Evolutionary conservation across 208 protist genomes (phyloP), one percentile per base, ranked within the genome.

Genomic region (Kentomonas sorsogonicus): DNA sequence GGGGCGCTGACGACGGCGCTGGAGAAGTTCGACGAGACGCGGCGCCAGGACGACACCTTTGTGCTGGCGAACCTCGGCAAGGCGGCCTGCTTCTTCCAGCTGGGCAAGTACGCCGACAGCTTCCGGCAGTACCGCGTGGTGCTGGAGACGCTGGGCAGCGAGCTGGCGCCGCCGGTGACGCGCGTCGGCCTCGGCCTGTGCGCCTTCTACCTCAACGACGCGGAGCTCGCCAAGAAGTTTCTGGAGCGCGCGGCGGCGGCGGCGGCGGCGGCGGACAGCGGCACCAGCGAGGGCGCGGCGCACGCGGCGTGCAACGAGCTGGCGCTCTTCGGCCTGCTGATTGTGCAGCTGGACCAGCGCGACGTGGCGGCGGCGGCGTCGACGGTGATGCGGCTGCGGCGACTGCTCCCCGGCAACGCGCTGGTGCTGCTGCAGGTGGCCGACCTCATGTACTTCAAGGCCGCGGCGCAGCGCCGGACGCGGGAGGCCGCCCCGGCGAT

Each of bases 121-220:
- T 94, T 91, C 63, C 47, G 53, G 9, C 68, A 86, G 52, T 94
- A 89, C 56, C 74, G 82, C 55, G 66, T 71, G 29, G 82, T 83
- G 40, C 56, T 94, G 45, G 73, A 69, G 38, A 53, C 65, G 45
- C 58, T 94, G 36, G 88, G 88, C 3, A 85, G 73, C 36, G 55
- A 60, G 11, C 60, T 45, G 39, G 66, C 73, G 7, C 88, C 88
- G 40, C 58, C 78, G 13, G 65, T 94, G 61, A 82, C 87, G 30
- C 81, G 88, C 1, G 79, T 94, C 0, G 88, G 88, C 34, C 86
- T 94, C 79, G 83, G 69, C 3, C 66, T 94, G 33, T 94, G 88
- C 60, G 77, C 81, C 30, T 91, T 76, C 62, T 73, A 75, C 26
- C 52, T 94, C n/a, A 41, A 66, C 22, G 53, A 72, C 0, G 60